Conservation (phyloP, 2,329 filamentous ascomycete species). For the Claviceps paspali region DNA sequence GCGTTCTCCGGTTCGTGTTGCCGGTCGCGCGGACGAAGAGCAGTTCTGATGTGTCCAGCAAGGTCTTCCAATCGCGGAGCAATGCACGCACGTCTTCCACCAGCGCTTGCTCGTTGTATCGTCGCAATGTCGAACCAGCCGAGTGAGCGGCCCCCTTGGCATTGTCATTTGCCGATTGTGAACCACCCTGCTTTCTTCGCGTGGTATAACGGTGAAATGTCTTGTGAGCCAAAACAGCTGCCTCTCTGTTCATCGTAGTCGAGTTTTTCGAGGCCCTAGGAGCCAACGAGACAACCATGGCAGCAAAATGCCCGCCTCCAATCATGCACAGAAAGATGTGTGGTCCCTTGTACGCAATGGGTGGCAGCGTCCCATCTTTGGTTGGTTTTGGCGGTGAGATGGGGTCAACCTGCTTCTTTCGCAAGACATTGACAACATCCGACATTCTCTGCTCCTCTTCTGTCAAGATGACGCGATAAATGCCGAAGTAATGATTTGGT, state of each 20-base stretch:
- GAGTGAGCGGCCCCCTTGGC: conserved; percentile 91
- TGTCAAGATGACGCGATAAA: conserved; percentile 74
- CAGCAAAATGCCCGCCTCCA: conserved; percentile 91
- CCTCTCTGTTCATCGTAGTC: conserved; percentile 62
- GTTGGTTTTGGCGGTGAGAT: conserved; percentile 35
- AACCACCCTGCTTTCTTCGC: conserved; percentile 85
- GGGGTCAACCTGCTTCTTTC: conserved; percentile 61
- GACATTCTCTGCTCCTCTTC: conserved; percentile 48
- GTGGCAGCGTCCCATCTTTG: conserved; percentile 41
- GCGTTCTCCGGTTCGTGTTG: conserved; percentile 65
- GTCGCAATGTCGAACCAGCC: conserved; percentile 73
- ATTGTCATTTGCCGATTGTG: conserved; percentile 85
- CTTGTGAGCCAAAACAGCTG: conserved; percentile 84
- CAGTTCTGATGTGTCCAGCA: conserved; percentile 73
- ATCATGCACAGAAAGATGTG: conserved; percentile 98
- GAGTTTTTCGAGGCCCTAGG: conserved; percentile 60
- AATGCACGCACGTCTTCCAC: conserved; percentile 76
- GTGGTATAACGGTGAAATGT: conserved; percentile 97
- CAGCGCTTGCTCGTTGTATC: conserved; percentile 87
- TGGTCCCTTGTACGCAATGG: conserved; percentile 49
- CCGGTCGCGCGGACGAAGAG: conserved; percentile 85
- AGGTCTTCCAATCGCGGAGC: conserved; percentile 66
- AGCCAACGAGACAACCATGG: conserved; percentile 81
- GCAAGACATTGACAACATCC: conserved; percentile 51
- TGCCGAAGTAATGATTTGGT: conserved; percentile 62